Evolutionary conservation across 495 filamentous ascomycete genomes (phyloP), one percentile per base, ranked within the genome.

Genomic region (Cenococcum geophilum): DNA sequence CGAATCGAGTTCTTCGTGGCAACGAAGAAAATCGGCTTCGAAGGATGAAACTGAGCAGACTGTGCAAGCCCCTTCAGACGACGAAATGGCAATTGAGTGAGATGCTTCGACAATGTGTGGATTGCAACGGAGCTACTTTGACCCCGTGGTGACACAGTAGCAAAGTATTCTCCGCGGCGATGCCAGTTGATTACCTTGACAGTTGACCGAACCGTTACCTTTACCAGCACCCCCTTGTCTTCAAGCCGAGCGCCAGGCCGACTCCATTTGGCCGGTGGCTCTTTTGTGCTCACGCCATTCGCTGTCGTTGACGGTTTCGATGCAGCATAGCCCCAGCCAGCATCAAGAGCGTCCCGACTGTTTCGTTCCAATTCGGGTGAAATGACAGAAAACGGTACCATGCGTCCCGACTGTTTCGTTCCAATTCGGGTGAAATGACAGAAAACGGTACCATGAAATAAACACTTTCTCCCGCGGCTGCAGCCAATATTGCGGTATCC

Each of bases 141-240:
- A 63, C 89, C 80, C 62, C 78, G 71, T 55, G 93, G 91, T 52
- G 90, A 95, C 47, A 96, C 89, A 6, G 91, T 97, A 62, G 90
- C 82, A 72, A 98, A 87, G 78, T 96, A 96, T 72, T 97, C 91
- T 66, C 93, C 93, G 63, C 88, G 84, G 60, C 93, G 85, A 76
- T 98, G 93, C 91, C 91, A 97, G 67, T 83, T 84, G 67, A 98
- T 86, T n/a, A 89, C 86, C 76, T 96, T 97, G 65, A 93, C 80
- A 5, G 86, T 81, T 49, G 88, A 86, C 55, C 87, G 82, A n/a
- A 96, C 84, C 32, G 88, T 89, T 59, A 87, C 82, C 60, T 87
- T 85, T 51, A 88, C 82, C 61, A 88, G 79, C 10, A 96, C 85
- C 50, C 91, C 90, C 43, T 84, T 80, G 21, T 89, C 86, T 69